Evolutionary conservation across 208 protist genomes (phyloP).

Genomic region (Acanthamoeba healyi): DNA sequence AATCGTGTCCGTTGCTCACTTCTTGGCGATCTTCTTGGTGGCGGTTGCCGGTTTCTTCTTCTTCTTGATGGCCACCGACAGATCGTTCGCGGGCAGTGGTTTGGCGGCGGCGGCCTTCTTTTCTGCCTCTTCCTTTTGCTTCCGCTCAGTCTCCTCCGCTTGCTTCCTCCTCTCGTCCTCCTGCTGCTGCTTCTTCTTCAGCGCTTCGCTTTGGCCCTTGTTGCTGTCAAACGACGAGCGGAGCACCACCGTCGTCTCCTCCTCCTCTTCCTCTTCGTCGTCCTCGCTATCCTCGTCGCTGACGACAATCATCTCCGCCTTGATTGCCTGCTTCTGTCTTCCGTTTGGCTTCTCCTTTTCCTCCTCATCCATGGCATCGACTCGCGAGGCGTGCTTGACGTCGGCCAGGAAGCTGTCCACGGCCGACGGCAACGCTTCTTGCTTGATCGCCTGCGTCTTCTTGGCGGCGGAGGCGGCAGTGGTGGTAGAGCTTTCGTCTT

Average conservation of each 20-base stretch:
- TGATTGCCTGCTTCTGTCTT: background rate
- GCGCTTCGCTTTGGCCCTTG: background rate
- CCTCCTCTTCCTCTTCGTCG: background rate
- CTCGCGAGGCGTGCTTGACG: background rate
- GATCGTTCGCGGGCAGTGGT: background rate
- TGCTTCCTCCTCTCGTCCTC: background rate
- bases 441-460: background rate
- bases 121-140: background rate
- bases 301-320: background rate
- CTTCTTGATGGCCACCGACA: constrained; percentile 33
- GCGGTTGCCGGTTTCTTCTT: background rate
- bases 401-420: background rate
- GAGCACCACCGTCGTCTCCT: background rate
- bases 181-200: background rate
- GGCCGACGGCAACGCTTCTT: background rate
- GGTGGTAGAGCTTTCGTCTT: background rate
- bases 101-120: background rate
- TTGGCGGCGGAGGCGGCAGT: background rate
- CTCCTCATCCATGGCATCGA: background rate
- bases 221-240: background rate
- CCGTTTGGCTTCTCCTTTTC: background rate
- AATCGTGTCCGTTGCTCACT: background rate
- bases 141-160: background rate
- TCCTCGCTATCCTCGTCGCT: background rate
- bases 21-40: background rate